Conservation (phyloP, 257 asterid species). For the Plantago major region DNA sequence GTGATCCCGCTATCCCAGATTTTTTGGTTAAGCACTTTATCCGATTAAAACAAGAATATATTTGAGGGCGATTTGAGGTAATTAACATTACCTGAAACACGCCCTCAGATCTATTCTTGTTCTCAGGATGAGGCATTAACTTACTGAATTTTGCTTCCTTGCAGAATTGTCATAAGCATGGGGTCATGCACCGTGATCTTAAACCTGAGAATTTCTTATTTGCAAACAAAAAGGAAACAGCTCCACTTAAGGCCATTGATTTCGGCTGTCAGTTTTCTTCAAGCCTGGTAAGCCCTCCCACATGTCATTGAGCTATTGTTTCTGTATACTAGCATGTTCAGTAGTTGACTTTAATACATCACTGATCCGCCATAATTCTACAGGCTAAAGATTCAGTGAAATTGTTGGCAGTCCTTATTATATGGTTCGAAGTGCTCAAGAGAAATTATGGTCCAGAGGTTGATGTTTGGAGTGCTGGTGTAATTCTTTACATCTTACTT, state of each 20-base stretch:
- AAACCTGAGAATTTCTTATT: constrained; percentile 65
- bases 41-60: too few species aligned
- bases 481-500: constrained; percentile 48
- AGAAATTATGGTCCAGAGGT: constrained; percentile 51
- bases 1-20: too few species aligned
- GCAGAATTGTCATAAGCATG: constrained; percentile 55
- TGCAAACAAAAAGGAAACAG: constrained; percentile 45
- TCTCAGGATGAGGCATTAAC: too few species aligned
- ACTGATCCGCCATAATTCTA: constrained; percentile 8
- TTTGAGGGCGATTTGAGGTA: too few species aligned
- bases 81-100: too few species aligned
- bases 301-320: neutral
- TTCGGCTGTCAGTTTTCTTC: constrained; percentile 56
- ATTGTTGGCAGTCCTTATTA: constrained; percentile 65
- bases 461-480: constrained; percentile 64
- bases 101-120: too few species aligned
- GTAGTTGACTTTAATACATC: constrained; percentile 1
- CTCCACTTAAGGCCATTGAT: constrained; percentile 59
- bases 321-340: constrained; percentile 2
- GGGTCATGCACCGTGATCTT: constrained; percentile 69
- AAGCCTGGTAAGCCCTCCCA: constrained; percentile 42
- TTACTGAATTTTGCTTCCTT: neutral
- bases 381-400: constrained; percentile 51
- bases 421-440: constrained; percentile 57
- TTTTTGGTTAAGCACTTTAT: too few species aligned